phyloP scores from a whole-genome alignment of 176 grass and related monocot species.

The Carex kokanica region DNA sequence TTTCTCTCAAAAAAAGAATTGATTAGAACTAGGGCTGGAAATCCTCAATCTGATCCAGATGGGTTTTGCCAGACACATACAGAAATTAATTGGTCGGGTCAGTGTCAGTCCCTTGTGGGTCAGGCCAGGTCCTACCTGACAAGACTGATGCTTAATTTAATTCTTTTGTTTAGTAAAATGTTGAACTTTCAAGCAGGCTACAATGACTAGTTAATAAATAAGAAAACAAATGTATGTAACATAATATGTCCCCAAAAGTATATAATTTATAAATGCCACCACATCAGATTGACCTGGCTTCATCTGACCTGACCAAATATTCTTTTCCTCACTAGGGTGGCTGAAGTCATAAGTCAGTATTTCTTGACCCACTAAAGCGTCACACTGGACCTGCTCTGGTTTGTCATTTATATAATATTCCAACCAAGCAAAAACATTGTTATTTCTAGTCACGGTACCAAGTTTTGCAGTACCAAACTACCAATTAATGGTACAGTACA shows the following conservation, averaged over 20 bases:
- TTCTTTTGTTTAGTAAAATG: neutral
- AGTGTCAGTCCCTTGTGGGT: neutral
- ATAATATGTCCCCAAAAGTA: neutral
- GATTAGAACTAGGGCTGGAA: neutral
- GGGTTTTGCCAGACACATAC: neutral
- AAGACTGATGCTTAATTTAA: neutral
- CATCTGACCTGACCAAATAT: neutral
- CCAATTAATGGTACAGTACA: neutral
- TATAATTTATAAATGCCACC: neutral
- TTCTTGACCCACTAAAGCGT: neutral
- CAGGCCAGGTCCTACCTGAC: neutral
- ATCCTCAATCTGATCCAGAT: neutral
- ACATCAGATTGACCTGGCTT: neutral
- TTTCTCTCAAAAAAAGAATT: neutral
- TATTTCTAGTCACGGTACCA: neutral
- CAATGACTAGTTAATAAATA: neutral
- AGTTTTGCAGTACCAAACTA: neutral
- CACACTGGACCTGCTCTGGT: no score
- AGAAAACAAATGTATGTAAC: neutral
- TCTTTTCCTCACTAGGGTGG: neutral
- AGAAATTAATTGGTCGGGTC: neutral
- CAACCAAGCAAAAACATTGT: neutral
- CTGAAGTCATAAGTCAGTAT: neutral
- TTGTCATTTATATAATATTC: neutral
- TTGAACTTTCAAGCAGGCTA: neutral